Evolutionary conservation across 495 filamentous ascomycete genomes (phyloP).

Genomic region (Xylaria nigripes): DNA sequence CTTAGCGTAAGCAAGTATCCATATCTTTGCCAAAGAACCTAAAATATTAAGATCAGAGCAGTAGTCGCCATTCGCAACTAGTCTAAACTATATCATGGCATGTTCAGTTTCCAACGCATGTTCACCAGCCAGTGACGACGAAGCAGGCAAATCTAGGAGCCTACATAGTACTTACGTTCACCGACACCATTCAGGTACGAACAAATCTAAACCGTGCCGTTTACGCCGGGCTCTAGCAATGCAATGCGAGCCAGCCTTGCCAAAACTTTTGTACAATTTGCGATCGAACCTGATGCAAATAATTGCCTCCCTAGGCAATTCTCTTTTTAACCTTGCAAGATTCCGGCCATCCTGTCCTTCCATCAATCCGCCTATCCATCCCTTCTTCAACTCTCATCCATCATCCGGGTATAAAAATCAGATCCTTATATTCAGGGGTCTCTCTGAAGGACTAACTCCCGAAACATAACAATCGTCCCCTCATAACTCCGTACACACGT

Average conservation of each 20-base stretch:
- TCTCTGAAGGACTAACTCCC: neutral
- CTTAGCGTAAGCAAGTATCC: neutral
- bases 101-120: neutral
- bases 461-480: neutral
- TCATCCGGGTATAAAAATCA: conserved; percentile 3
- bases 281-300: conserved; percentile 6
- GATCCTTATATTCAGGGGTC: neutral
- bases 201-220: conserved; percentile 5
- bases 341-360: neutral
- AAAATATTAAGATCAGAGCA: neutral
- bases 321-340: neutral
- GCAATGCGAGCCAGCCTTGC: neutral
- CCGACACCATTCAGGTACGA: neutral
- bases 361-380: neutral
- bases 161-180: neutral
- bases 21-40: neutral
- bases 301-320: neutral
- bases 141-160: neutral
- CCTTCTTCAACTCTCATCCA: neutral
- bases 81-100: neutral
- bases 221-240: conserved; percentile 3
- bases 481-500: neutral
- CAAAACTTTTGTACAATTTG: conserved; percentile 8
- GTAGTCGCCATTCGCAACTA: neutral
- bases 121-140: neutral